These are phyloP conservation scores for Suillus occidentalis DNA, from an alignment of 768 basidiomycete species.

Conservation along the genomic window DNA sequence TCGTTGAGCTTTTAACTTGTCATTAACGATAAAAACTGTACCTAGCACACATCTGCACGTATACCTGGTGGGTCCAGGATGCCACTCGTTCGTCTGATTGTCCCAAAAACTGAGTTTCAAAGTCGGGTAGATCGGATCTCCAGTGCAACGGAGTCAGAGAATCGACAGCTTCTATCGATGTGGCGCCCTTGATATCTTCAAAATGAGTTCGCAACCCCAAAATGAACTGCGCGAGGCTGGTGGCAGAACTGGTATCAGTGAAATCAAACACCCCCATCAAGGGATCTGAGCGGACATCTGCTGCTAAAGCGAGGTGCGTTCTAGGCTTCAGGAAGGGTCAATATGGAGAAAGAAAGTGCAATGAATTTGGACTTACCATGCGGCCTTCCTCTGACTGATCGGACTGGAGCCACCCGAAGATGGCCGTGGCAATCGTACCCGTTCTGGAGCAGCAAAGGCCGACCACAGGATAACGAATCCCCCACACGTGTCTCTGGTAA, in stretches of 20 bases:
- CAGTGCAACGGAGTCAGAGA: neutral
- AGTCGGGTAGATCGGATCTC: slow-evolving; percentile 1
- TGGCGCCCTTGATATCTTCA: neutral
- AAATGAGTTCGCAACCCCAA: slow-evolving; percentile 3
- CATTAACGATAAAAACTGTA: neutral
- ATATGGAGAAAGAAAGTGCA: too few species aligned
- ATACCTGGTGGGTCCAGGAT: neutral
- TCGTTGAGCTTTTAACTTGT: neutral
- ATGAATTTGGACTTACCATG: too few species aligned
- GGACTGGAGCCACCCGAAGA: neutral
- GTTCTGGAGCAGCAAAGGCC: neutral
- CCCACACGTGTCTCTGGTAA: slow-evolving; percentile 10
- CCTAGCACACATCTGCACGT: neutral
- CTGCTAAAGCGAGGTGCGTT: neutral
- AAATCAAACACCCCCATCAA: slow-evolving; percentile 2
- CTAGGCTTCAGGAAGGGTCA: neutral
- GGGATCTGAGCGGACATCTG: neutral
- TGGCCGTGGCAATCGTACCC: neutral
- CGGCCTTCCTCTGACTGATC: too few species aligned
- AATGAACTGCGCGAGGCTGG: neutral
- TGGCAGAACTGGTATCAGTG: neutral
- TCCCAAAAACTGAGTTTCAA: neutral
- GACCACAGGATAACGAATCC: slow-evolving; percentile 6
- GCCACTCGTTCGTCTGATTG: neutral
- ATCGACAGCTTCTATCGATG: neutral